Evolutionary conservation across 1,284 basidiomycete genomes (phyloP), one percentile per base, ranked within the genome.

Genomic region (Porodaedalea pini): DNA sequence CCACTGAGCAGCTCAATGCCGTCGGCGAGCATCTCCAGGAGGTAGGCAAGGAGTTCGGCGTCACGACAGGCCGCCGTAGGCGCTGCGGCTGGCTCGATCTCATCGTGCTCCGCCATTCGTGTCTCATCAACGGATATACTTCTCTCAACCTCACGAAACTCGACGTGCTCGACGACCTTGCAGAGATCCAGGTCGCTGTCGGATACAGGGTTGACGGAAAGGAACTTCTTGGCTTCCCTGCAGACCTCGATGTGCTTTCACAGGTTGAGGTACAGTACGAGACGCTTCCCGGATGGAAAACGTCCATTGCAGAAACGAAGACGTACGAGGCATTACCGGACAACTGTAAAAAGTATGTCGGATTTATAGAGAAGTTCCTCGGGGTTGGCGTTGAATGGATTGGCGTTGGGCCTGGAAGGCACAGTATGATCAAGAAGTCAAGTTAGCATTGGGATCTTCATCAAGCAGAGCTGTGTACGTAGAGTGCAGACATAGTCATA

Each of bases 51-150:
- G 96, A 99, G 73, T 97, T 83, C 67, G 96, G 97, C 31, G 86
- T 83, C 31, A 97, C 94, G 3, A 99, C 96, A 0, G 96, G 96
- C 25, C 85, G 96, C 36, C 79, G 91, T 53, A 82, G 96, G 61
- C 88, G 97, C 56, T 95, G 94, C 71, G 96, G 96, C 25, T 99
- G 97, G 97, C 84, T 99, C 51, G 97, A 99, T 74, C 79, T 98
- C 21, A 92, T 98, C 60, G 94, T 98, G 56, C 82, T 98, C 79
- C 88, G 86, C 69, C 90, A 98, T 73, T 98, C 96, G 27, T 86
- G 81, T 68, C 75, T 93, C 63, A 93, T 99, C 80, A 99, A 99
- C 73, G 96, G 96, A 43, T 99, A 98, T 74, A 94, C 96, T 66
- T 72, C 77, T 57, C 78, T 98, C 64, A 99, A 99, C 75, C 78